Evolutionary conservation across 2,329 filamentous ascomycete species (phyloP).

Genomic region (Fusarium oxysporum): DNA sequence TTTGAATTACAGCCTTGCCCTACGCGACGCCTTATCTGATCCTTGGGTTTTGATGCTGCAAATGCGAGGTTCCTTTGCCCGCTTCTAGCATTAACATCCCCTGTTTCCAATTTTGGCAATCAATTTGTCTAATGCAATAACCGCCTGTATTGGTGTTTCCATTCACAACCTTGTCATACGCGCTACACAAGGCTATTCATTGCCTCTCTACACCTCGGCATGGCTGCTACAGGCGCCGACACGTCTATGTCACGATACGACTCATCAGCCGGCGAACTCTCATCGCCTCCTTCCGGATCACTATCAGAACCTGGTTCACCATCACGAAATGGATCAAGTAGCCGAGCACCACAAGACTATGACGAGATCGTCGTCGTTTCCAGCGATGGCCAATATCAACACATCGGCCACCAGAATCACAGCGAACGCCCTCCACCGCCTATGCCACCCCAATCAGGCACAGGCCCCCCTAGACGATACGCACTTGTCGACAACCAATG

Average conservation of each 20-base stretch:
- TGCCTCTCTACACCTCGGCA: constrained; percentile 29
- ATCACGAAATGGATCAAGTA: constrained; percentile 49
- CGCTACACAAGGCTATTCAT: constrained; percentile 10
- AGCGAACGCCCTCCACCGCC: constrained; percentile 39
- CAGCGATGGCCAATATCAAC: constrained; percentile 45
- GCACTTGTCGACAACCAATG: constrained; percentile 54
- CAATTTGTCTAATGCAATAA: constrained; percentile 6
- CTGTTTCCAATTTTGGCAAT: neutral
- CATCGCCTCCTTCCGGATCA: constrained; percentile 63
- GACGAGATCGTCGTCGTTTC: constrained; percentile 63
- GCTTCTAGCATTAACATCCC: neutral
- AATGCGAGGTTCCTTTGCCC: constrained; percentile 11
- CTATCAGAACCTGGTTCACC: constrained; percentile 63
- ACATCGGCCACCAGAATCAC: constrained; percentile 37
- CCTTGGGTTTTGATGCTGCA: constrained; percentile 6
- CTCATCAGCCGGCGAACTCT: constrained; percentile 62
- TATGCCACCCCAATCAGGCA: constrained; percentile 37
- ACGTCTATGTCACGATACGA: constrained; percentile 56
- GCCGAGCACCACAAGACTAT: constrained; percentile 51
- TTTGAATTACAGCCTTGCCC: constrained; percentile 39
- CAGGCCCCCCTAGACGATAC: constrained; percentile 48
- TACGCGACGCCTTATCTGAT: constrained; percentile 35
- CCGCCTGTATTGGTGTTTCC: constrained; percentile 1
- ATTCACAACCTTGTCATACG: constrained; percentile 12
- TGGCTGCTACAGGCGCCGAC: constrained; percentile 48